Conservation (phyloP, 768 basidiomycete species). For the Hericium coralloides region DNA sequence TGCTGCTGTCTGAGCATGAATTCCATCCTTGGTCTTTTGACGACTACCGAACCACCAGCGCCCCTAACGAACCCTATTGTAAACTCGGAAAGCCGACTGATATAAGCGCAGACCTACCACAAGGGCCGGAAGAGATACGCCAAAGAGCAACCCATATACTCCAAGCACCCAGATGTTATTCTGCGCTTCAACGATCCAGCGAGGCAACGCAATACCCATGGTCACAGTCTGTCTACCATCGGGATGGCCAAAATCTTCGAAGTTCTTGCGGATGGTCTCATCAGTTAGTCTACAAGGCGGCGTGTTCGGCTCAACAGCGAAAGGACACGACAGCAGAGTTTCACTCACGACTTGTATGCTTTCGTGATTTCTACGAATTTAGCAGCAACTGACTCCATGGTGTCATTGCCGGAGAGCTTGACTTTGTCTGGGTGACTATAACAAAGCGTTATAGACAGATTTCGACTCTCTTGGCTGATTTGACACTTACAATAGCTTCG, state of each 20-base stretch:
- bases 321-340: not conserved
- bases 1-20: slow-evolving; percentile 73
- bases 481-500: slow-evolving; percentile 60
- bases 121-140: slow-evolving; percentile 73
- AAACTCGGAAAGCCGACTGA: not conserved
- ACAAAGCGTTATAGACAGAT: not conserved
- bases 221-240: slow-evolving; percentile 93
- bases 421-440: slow-evolving; percentile 95
- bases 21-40: slow-evolving; percentile 85
- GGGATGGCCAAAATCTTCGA: slow-evolving; percentile 84
- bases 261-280: slow-evolving; percentile 85
- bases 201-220: slow-evolving; percentile 91
- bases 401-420: slow-evolving; percentile 70
- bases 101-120: slow-evolving; percentile 43
- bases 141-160: slow-evolving; percentile 81
- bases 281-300: slow-evolving; percentile 63
- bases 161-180: slow-evolving; percentile 91
- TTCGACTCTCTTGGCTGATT: not conserved
- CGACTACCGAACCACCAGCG: slow-evolving; percentile 97
- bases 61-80: slow-evolving; percentile 34
- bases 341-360: slow-evolving; percentile 85
- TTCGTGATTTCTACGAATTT: slow-evolving; percentile 92
- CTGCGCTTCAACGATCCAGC: slow-evolving; percentile 87
- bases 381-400: slow-evolving; percentile 75
- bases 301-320: slow-evolving; percentile 1